These are phyloP conservation scores for Boletus eberwhitei DNA, from an alignment of 768 basidiomycete species.

Conservation along the genomic window DNA sequence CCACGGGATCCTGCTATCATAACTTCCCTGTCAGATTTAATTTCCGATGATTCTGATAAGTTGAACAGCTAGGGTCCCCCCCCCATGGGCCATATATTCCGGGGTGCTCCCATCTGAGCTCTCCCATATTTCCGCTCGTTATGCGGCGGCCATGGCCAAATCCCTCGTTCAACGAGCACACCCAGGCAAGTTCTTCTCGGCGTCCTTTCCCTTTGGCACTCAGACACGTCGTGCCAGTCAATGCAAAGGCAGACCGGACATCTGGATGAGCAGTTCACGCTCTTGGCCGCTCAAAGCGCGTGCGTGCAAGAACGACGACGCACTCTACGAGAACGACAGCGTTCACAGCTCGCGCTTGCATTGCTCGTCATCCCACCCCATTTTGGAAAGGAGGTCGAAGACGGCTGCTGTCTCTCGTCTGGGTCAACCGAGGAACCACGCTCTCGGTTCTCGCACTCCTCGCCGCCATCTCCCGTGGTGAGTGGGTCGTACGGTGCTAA, in stretches of 20 bases:
- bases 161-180: not conserved
- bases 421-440: conserved; percentile 18
- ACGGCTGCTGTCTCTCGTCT: not conserved
- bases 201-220: not conserved
- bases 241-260: not conserved
- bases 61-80: not conserved
- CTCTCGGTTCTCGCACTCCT: conserved; percentile 22
- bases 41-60: not conserved
- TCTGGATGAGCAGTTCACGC: conserved; percentile 10
- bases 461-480: conserved; percentile 13
- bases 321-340: conserved; percentile 9
- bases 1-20: too few species aligned
- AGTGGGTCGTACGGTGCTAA: not conserved
- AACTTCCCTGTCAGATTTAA: not conserved
- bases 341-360: not conserved
- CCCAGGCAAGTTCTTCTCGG: conserved; percentile 5
- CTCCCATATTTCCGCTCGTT: not conserved
- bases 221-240: not conserved
- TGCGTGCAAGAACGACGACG: conserved; percentile 20
- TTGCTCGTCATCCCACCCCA: conserved; percentile 5
- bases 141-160: conserved; percentile 5
- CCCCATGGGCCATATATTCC: not conserved
- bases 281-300: conserved; percentile 16
- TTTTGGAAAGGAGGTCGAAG: not conserved
- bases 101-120: not conserved